Percentiles rank a stretch among this genome's conserved stretches.
phyloP scores from a whole-genome alignment of 225 moss, liverwort and hornwort genomes.

The Polytrichum commune region DNA sequence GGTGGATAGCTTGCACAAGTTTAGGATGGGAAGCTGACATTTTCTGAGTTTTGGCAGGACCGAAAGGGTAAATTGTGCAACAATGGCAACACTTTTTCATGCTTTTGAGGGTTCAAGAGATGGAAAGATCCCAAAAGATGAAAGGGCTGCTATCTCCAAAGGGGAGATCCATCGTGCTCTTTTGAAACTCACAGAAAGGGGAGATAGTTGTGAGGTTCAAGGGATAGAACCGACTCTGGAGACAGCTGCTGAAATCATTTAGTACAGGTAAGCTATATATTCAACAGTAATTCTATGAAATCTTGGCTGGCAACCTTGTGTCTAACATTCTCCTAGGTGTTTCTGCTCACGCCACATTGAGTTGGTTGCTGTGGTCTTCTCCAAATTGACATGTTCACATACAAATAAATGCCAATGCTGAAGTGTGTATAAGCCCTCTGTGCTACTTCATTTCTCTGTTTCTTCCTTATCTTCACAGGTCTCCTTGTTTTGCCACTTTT shows the following conservation, averaged over 20 bases:
- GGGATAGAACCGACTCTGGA: slow-evolving; percentile 36
- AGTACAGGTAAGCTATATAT: not conserved
- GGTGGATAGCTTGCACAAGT: not conserved
- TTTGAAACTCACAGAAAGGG: slow-evolving; percentile 59
- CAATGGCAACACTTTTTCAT: slow-evolving; percentile 54
- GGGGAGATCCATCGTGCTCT: slow-evolving; percentile 79
- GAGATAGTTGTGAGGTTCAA: slow-evolving; percentile 29
- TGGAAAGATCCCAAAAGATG: slow-evolving; percentile 54
- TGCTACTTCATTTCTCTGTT: too few relatives aligned
- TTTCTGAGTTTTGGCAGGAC: slow-evolving; percentile 21
- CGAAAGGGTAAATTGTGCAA: slow-evolving; percentile 49
- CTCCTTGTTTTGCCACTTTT: too few relatives aligned
- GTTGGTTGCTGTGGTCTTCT: too few relatives aligned
- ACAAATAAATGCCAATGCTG: too few relatives aligned
- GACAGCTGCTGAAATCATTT: slow-evolving; percentile 52
- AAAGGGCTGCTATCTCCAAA: slow-evolving; percentile 51
- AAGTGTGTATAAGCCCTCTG: too few relatives aligned
- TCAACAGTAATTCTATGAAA: too few relatives aligned
- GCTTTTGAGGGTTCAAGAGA: slow-evolving; percentile 60
- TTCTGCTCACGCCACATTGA: too few relatives aligned
- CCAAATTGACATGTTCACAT: too few relatives aligned
- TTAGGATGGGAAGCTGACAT: not conserved
- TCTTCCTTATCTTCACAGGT: too few relatives aligned
- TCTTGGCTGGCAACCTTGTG: too few relatives aligned
- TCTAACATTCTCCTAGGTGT: too few relatives aligned